Base-by-base conservation (phyloP, 2,329 filamentous ascomycete species). In the Botrytis fragariae region DNA sequence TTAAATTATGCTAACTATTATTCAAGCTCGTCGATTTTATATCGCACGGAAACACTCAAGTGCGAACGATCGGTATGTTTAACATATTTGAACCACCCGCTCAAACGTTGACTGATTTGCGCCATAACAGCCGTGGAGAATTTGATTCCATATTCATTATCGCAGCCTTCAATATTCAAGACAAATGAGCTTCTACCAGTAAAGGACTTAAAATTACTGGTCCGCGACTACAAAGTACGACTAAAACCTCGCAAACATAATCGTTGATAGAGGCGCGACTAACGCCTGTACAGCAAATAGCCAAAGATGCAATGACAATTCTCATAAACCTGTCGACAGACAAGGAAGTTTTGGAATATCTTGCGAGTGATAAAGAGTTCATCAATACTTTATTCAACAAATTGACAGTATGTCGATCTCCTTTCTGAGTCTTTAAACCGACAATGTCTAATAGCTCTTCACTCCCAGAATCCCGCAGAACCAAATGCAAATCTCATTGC, bases 281-380 rank as follows among this genome's bases (percentile, higher is more conserved):
- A 57, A 80, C 51, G 62, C 59, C 35, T 22, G 62, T 37, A 6
- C 76, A 97, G 90, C 90, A 92, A 82, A 97, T 98, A 75, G 93
- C 95, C n/a, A 93, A 96, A 81, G 92, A 97, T 89, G 95, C 93
- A 54, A 84, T 98, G 77, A 97, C 91, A 22, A 95, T 98, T 77
- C 90, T 99, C 75, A 89, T 98, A 79, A 98, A 97, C 81, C 85
- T 96, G 25, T 92, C 93, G 1, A 89, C 89, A 25, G 95, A 98
- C 78, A 84, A 85, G 20, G 92, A 95, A 71, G 86, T 98, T 4
- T 84, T 97, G 59, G 87, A 93, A 76, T 85, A 84, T 70, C 84
- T 98, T 35, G 91, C 90, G 0, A 89, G 88, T 29, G 95, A 99
- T 80, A 91, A 97, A 73, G 89, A 87, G 37, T 97, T 98, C 77